Evolutionary conservation across 805 yeast genomes (phyloP).

Genomic region (Candida taoyuanica): DNA sequence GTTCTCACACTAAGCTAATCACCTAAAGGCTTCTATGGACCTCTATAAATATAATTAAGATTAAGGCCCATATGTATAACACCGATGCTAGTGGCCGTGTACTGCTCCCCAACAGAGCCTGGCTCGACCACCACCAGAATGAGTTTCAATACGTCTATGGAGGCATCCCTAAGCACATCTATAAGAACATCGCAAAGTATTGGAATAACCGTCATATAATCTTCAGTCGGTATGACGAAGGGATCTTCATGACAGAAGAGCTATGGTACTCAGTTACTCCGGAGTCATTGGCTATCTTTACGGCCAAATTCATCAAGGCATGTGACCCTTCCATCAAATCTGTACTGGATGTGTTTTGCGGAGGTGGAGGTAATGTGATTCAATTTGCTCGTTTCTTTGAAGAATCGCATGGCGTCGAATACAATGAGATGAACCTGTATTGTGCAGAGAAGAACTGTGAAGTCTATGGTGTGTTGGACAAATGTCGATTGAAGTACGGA

Average conservation of each 20-base stretch:
- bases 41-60: not conserved
- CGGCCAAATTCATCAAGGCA: slow-evolving; percentile 48
- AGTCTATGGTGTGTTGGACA: slow-evolving; percentile 53
- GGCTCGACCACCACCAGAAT: slow-evolving; percentile 5
- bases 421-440: slow-evolving; percentile 51
- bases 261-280: slow-evolving; percentile 90
- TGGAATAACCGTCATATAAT: slow-evolving; percentile 60
- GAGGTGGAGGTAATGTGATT: slow-evolving; percentile 84
- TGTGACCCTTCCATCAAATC: slow-evolving; percentile 45
- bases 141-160: slow-evolving; percentile 10
- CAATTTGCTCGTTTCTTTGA: slow-evolving; percentile 64
- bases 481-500: slow-evolving; percentile 43
- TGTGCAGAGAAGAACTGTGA: slow-evolving; percentile 65
- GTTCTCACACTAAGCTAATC: no score
- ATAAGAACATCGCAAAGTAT: slow-evolving; percentile 12
- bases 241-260: slow-evolving; percentile 63
- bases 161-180: slow-evolving; percentile 6
- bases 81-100: not conserved
- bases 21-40: not conserved
- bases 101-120: slow-evolving; percentile 8
- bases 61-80: not conserved
- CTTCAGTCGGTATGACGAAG: slow-evolving; percentile 62
- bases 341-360: slow-evolving; percentile 70
- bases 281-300: slow-evolving; percentile 60
- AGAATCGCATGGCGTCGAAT: slow-evolving; percentile 58